phyloP scores from a whole-genome alignment of 2,329 filamentous ascomycete genomes.

The Alternaria gansuensis region DNA sequence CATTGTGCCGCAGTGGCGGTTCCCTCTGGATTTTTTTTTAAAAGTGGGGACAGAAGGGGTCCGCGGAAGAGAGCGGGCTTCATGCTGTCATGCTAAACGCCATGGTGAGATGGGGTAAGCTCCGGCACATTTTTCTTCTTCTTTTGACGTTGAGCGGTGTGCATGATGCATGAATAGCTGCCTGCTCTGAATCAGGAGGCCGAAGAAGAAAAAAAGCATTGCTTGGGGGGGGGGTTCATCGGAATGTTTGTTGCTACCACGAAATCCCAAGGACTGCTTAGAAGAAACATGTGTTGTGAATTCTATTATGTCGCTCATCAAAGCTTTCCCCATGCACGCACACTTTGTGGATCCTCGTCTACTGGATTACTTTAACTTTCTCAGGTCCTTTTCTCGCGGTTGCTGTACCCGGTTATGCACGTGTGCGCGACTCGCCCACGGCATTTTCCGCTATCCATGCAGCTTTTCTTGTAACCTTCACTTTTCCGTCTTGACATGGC shows the following conservation, averaged over 20 bases:
- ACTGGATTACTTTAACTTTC: neutral
- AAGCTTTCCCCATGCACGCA: neutral
- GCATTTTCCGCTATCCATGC: neutral
- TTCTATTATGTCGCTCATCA: neutral
- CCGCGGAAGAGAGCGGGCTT: neutral
- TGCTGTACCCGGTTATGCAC: neutral
- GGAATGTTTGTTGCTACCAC: neutral
- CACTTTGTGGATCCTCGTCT: neutral
- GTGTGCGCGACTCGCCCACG: neutral
- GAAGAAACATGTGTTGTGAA: neutral
- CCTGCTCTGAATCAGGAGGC: neutral
- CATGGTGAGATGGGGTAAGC: neutral
- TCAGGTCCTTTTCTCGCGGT: neutral
- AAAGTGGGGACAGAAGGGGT: neutral
- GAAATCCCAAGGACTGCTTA: neutral
- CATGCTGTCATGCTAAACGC: neutral
- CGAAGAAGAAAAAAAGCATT: neutral
- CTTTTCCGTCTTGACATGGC: neutral
- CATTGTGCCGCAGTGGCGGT: constrained; percentile 10
- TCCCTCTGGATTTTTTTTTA: neutral
- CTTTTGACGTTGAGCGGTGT: neutral
- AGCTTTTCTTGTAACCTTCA: neutral
- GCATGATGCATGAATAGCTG: neutral
- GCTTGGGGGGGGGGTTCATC: neutral
- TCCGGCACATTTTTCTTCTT: neutral